Evolutionary conservation across 2,329 filamentous ascomycete genomes (phyloP).

Genomic region (Xenoacremonium recifei): DNA sequence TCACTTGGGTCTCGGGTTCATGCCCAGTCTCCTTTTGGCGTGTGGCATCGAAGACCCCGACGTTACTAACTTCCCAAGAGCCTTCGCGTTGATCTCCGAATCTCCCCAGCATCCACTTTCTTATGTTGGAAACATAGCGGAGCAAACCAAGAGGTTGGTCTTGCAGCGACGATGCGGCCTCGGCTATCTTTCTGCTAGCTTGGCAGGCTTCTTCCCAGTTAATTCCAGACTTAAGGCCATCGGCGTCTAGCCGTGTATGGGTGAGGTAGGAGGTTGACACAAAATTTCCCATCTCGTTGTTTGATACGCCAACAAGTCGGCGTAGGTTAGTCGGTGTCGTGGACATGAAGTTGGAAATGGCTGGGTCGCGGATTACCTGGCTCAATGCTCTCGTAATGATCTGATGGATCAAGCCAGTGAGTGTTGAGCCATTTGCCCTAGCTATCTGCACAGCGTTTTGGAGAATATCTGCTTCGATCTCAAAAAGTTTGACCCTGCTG

Average conservation of each 20-base stretch:
- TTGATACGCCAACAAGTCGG: conserved; percentile 14
- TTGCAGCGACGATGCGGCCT: conserved; percentile 8
- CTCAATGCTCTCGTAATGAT: conserved; percentile 21
- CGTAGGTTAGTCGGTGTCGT: conserved; percentile 25
- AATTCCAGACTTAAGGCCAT: conserved; percentile 11
- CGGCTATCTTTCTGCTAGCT: conserved; percentile 14
- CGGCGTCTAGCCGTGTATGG: conserved; percentile 6
- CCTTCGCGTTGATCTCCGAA: conserved; percentile 19
- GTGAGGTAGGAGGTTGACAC: conserved; percentile 16
- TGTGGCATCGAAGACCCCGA: conserved; percentile 15
- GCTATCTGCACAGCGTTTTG: conserved; percentile 8
- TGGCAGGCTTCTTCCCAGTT: conserved; percentile 17
- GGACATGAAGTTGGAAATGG: conserved; percentile 21
- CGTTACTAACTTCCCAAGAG: conserved; percentile 23
- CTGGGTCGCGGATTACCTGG: conserved; percentile 10
- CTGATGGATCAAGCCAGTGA: conserved; percentile 18
- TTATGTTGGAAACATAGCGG: conserved; percentile 20
- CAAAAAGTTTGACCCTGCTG: conserved; percentile 15
- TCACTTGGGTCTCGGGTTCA: neutral
- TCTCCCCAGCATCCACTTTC: conserved; percentile 19
- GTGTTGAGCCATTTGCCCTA: conserved; percentile 17
- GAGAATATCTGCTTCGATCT: conserved; percentile 12
- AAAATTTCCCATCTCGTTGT: conserved; percentile 13
- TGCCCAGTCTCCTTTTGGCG: neutral
- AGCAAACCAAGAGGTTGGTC: conserved; percentile 19